Percentiles rank a stretch among this genome's conserved stretches.
phyloP scores from a whole-genome alignment of 192 early-diverging fungal genomes.

The Podila horticola region DNA sequence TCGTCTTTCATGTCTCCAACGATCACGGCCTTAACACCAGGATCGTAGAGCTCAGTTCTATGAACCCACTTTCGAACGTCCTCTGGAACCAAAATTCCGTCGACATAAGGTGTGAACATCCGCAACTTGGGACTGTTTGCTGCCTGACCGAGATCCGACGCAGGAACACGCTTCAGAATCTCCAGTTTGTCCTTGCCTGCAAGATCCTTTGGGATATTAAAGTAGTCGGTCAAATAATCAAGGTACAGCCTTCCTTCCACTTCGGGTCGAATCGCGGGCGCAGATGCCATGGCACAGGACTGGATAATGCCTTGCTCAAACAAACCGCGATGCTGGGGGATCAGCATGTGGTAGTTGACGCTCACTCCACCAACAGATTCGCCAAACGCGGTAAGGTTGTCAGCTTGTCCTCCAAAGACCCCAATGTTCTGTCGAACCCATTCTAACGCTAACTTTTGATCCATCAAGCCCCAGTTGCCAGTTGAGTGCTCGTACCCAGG shows the following conservation, averaged over 20 bases:
- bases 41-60: constrained; percentile 23
- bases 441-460: constrained; percentile 20
- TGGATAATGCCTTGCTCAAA: constrained; percentile 41
- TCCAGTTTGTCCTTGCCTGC: constrained; percentile 19
- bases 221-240: constrained; percentile 15
- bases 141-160: constrained; percentile 1
- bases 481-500: constrained; percentile 12
- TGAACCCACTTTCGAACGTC: constrained; percentile 15
- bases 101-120: constrained; percentile 28
- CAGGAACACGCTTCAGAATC: constrained; percentile 4
- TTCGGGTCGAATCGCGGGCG: constrained; percentile 15
- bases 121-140: constrained; percentile 7
- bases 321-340: constrained; percentile 24
- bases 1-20: constrained; percentile 28
- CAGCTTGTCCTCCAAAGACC: constrained; percentile 14
- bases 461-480: constrained; percentile 41
- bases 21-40: constrained; percentile 18
- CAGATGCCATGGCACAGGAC: constrained; percentile 18
- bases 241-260: constrained; percentile 27
- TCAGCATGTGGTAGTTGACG: constrained; percentile 33
- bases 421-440: constrained; percentile 28
- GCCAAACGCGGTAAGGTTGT: constrained; percentile 22
- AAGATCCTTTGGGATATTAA: constrained; percentile 20
- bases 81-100: constrained; percentile 24
- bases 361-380: constrained; percentile 30